Evolutionary conservation across 78 protist species (phyloP).

Genomic region (Guillardia theta): DNA sequence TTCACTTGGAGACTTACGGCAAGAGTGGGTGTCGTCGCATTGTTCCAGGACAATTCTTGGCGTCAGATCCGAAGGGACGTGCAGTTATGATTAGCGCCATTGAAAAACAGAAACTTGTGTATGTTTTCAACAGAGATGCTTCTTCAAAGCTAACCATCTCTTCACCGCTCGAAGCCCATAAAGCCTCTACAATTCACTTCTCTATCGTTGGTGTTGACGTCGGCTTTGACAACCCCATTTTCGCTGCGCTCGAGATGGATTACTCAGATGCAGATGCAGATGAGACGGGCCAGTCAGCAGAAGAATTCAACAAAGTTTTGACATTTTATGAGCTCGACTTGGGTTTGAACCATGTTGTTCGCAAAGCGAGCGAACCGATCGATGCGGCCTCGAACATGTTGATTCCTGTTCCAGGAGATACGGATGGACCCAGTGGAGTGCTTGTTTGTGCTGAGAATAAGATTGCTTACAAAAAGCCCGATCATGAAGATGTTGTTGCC

Average conservation of each 20-base stretch:
- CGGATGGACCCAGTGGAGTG: constrained; percentile 94
- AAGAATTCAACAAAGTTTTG: constrained; percentile 64
- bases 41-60: constrained; percentile 89
- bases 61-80: constrained; percentile 95
- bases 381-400: constrained; percentile 73
- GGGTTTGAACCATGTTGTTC: constrained; percentile 92
- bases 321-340: constrained; percentile 95
- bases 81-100: constrained; percentile 97
- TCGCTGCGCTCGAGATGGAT: constrained; percentile 93
- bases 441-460: constrained; percentile 72
- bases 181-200: constrained; percentile 72
- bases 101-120: constrained; percentile 96
- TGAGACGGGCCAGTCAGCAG: constrained; percentile 46
- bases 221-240: constrained; percentile 96
- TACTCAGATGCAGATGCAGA: constrained; percentile 70
- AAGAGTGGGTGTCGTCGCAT: constrained; percentile 91
- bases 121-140: constrained; percentile 88
- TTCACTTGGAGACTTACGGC: constrained; percentile 93
- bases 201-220: constrained; percentile 90
- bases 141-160: constrained; percentile 73
- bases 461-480: constrained; percentile 25
- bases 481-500: constrained; percentile 26
- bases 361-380: constrained; percentile 69
- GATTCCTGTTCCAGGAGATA: constrained; percentile 78
- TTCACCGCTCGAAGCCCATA: constrained; percentile 97